Conservation (phyloP, 192 early-diverging fungal species). For the Dimargaris verticillata region DNA sequence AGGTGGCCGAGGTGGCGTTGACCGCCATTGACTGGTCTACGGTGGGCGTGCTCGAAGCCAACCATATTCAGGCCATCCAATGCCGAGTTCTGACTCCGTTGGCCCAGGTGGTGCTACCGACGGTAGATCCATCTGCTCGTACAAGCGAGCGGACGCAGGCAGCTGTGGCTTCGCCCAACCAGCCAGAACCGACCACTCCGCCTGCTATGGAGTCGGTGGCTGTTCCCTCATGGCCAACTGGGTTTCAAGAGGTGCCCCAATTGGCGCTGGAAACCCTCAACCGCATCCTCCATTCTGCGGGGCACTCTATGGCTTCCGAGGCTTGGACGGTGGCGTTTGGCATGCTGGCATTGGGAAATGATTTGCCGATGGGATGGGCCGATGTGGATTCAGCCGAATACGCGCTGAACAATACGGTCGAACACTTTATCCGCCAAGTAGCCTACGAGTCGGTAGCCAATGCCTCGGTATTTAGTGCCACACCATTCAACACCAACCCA, state of each 20-base stretch:
- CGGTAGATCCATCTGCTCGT: neutral
- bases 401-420: neutral
- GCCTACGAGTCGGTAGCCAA: too few species aligned
- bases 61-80: constrained; percentile 49
- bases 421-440: neutral
- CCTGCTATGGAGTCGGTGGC: too few species aligned
- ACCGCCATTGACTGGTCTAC: constrained; percentile 49
- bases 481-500: neutral
- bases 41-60: too few species aligned
- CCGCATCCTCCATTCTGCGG: constrained; percentile 76
- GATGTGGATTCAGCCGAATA: constrained; percentile 9
- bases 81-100: constrained; percentile 43
- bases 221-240: too few species aligned
- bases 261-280: constrained; percentile 70
- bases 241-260: neutral
- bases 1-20: constrained; percentile 61
- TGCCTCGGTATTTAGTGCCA: neutral
- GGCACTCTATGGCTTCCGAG: constrained; percentile 55
- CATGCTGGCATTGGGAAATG: constrained; percentile 45
- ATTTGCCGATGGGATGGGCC: neutral
- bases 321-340: constrained; percentile 88
- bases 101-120: constrained; percentile 24
- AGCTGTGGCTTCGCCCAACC: too few species aligned
- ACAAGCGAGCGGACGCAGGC: too few species aligned
- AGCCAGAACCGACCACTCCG: too few species aligned